These are phyloP conservation scores for Tephrocybe sp. DNA, from an alignment of 768 basidiomycete species.

Conservation along the genomic window DNA sequence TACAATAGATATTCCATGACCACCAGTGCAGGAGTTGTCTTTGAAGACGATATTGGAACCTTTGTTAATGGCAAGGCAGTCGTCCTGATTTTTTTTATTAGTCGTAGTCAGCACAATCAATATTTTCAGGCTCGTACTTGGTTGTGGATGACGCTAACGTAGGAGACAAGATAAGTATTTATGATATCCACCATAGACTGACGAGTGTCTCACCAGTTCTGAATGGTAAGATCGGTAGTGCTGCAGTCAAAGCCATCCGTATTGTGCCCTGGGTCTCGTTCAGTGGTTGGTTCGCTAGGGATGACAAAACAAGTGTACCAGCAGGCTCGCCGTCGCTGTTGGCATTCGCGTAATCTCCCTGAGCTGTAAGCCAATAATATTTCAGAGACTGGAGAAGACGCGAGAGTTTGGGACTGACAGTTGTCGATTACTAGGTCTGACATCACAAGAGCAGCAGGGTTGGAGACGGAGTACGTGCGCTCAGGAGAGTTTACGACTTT, in stretches of 20 bases:
- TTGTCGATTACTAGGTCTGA: slow-evolving; percentile 50
- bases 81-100: slow-evolving; percentile 34
- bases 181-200: too few relatives aligned
- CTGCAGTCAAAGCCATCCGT: slow-evolving; percentile 49
- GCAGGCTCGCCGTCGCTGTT: slow-evolving; percentile 47
- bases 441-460: slow-evolving; percentile 39
- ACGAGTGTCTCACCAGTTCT: slow-evolving; percentile 36
- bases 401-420: slow-evolving; percentile 32
- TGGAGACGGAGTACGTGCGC: slow-evolving; percentile 36
- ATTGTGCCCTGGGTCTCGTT: slow-evolving; percentile 33
- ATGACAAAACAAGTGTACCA: slow-evolving; percentile 14
- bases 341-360: slow-evolving; percentile 43
- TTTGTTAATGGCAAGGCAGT: slow-evolving; percentile 55
- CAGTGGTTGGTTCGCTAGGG: background rate
- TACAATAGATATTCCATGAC: slow-evolving; percentile 69
- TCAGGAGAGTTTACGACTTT: slow-evolving; percentile 40
- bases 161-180: background rate
- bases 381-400: too few relatives aligned
- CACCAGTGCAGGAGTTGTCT: slow-evolving; percentile 51
- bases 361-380: slow-evolving; percentile 31
- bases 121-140: slow-evolving; percentile 24
- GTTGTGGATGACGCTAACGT: slow-evolving; percentile 31
- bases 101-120: background rate
- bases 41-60: slow-evolving; percentile 44
- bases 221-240: slow-evolving; percentile 35